A percentile compares a stretch with the other conserved stretches of the same genome.
Evolutionary conservation across 257 asterid species (phyloP).

Genomic region (Perilla frutescens): DNA sequence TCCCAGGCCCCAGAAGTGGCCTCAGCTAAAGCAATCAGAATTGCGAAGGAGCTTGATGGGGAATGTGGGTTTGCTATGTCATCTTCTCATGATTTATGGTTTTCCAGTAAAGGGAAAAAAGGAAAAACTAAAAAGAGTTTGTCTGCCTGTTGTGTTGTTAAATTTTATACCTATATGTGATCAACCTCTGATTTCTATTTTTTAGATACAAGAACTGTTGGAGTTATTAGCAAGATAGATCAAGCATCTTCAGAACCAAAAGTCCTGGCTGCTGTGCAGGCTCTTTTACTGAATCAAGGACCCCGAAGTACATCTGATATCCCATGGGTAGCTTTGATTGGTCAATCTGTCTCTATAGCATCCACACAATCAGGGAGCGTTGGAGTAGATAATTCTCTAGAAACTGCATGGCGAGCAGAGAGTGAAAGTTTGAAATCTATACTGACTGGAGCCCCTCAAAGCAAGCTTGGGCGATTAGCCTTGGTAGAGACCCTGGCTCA

Average conservation of each 20-base stretch:
- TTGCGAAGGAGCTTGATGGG: conserved; percentile 95
- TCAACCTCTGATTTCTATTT: conserved; percentile 29
- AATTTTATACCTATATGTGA: conserved; percentile 4
- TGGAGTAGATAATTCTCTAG: conserved; percentile 83
- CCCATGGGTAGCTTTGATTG: conserved; percentile 90
- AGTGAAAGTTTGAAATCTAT: conserved; percentile 87
- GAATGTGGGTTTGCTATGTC: conserved; percentile 68
- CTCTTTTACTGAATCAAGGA: conserved; percentile 78
- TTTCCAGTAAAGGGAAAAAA: neutral
- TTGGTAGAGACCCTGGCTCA: conserved; percentile 84
- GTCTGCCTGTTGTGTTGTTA: conserved; percentile 11
- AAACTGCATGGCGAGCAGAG: conserved; percentile 96
- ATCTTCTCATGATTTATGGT: conserved; percentile 32
- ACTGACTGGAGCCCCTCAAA: conserved; percentile 77
- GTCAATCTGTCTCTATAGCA: conserved; percentile 88
- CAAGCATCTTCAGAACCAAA: conserved; percentile 45
- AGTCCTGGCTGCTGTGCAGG: conserved; percentile 83
- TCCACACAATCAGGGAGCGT: conserved; percentile 79
- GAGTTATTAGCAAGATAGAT: conserved; percentile 90
- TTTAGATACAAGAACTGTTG: conserved; percentile 88
- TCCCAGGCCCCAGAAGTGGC: conserved; percentile 95
- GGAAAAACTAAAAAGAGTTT: neutral
- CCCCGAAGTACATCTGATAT: conserved; percentile 82
- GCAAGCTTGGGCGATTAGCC: conserved; percentile 91
- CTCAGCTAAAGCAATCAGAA: conserved; percentile 87